These are phyloP conservation scores for Lactarius quietus DNA, from an alignment of 768 basidiomycete genomes.

Conservation along the genomic window DNA sequence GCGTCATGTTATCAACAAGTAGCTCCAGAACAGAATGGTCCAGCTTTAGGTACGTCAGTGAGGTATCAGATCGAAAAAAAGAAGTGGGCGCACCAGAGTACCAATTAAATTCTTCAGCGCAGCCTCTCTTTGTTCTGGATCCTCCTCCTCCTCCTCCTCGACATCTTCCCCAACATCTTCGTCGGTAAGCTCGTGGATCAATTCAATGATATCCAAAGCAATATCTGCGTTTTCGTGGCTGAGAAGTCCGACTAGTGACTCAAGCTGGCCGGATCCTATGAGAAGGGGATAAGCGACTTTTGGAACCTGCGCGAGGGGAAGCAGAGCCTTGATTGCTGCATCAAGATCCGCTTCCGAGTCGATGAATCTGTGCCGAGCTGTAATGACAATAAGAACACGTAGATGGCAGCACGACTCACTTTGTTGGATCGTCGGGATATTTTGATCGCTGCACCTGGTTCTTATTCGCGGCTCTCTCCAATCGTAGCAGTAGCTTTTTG, in stretches of 20 bases:
- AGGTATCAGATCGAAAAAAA: neutral
- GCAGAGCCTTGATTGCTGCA: conserved; percentile 74
- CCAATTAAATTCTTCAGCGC: conserved; percentile 74
- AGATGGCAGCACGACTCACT: conserved; percentile 44
- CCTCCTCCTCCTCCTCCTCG: conserved; percentile 61
- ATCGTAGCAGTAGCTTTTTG: conserved; percentile 66
- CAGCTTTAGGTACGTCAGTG: conserved; percentile 45
- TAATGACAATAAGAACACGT: conserved; percentile 15
- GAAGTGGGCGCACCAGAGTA: conserved; percentile 55
- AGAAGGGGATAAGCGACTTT: conserved; percentile 86
- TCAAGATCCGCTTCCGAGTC: conserved; percentile 98
- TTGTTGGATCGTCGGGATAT: conserved; percentile 87
- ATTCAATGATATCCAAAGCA: conserved; percentile 90
- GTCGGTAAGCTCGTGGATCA: conserved; percentile 92
- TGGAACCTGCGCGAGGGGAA: conserved; percentile 87
- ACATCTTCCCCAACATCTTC: conserved; percentile 87
- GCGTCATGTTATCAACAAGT: conserved; percentile 80
- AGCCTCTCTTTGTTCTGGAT: conserved; percentile 55
- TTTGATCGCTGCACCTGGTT: conserved; percentile 98
- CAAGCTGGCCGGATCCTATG: conserved; percentile 66
- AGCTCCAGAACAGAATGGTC: conserved; percentile 83
- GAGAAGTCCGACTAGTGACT: conserved; percentile 76
- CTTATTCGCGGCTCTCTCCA: conserved; percentile 89
- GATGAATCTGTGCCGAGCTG: conserved; percentile 70
- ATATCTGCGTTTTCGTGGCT: conserved; percentile 98